Evolutionary conservation across 352 stramenopile species (phyloP), one percentile per base, ranked within the genome.

Genomic region (Phytophthora sansomeana): DNA sequence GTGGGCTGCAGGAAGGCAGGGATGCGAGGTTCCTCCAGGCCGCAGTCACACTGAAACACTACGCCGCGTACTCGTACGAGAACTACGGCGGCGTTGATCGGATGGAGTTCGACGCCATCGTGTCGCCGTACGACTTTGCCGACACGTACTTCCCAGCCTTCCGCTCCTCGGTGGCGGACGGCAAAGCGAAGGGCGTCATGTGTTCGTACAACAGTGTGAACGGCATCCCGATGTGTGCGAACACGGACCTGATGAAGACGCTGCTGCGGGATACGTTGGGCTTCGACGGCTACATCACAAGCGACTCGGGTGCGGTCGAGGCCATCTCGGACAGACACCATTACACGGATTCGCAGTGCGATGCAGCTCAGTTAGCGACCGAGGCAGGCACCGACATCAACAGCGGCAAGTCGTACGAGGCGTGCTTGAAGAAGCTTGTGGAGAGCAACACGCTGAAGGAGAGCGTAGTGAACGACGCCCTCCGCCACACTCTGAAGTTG

Each of bases 151-250:
- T n/a, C n/a, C n/a, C n/a, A n/a, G n/a, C n/a, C n/a, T n/a, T n/a
- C n/a, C n/a, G n/a, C n/a, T n/a, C n/a, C n/a, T n/a, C n/a, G n/a
- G n/a, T n/a, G n/a, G n/a, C n/a, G n/a, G n/a, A n/a, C n/a, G n/a
- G n/a, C n/a, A 93, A 87, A 5, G 93, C 85, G 6, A 93, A 85
- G 19, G 82, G 89, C 5, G 58, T 99, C 65, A 99, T 99, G 97
- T 99, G 96, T 77, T 96, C 87, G 41, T 99, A 99, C 83, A 99
- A 99, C 67, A 88, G 86, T 36, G 67, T 99, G 4, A 98, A 99
- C 66, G 94, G 95, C n/a, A 74, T 98, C 30, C 97, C 97, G 3
- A 89, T 94, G 62, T 99, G 97, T 69, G 87, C 92, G 2, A 97
- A 98, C 67, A 51, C 80, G 9, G 69, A 80, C 19, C 76, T 98